Evolutionary conservation across 495 filamentous ascomycete genomes (phyloP).

Genomic region (Peziza echinospora): DNA sequence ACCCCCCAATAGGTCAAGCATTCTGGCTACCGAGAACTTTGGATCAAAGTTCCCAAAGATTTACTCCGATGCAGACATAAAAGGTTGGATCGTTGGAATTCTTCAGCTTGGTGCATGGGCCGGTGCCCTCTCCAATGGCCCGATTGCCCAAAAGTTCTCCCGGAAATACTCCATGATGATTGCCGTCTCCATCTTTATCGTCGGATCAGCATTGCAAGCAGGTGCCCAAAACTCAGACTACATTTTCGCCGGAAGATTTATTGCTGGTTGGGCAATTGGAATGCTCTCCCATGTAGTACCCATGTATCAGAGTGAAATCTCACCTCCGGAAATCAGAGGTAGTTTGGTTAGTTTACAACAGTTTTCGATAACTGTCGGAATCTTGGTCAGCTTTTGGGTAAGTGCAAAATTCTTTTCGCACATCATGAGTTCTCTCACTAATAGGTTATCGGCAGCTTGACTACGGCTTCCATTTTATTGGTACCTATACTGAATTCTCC

Average conservation of each 20-base stretch:
- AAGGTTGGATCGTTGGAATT: constrained; percentile 15
- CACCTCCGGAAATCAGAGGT: constrained; percentile 33
- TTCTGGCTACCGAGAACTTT: constrained; percentile 23
- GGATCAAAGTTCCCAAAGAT: constrained; percentile 14
- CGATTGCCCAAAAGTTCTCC: constrained; percentile 15
- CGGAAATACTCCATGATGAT: constrained; percentile 15
- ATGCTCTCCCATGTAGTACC: constrained; percentile 21
- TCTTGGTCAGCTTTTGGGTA: constrained; percentile 32
- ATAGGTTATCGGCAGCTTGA: too few relatives aligned
- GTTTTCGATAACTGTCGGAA: constrained; percentile 32
- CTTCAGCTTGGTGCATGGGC: constrained; percentile 11
- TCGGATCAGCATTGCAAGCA: constrained; percentile 24
- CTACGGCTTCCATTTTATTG: constrained; percentile 31
- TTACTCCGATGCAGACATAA: constrained; percentile 7
- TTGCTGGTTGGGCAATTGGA: constrained; percentile 27
- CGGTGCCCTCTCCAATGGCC: constrained; percentile 17
- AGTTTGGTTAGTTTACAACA: constrained; percentile 33
- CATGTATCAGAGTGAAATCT: constrained; percentile 35
- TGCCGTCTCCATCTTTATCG: constrained; percentile 13
- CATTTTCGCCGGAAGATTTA: constrained; percentile 27
- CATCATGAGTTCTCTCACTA: too few relatives aligned
- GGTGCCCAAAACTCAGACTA: constrained; percentile 22
- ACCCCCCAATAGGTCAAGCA: neutral
- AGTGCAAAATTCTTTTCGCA: too few relatives aligned
- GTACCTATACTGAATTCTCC: too few relatives aligned